Base-by-base conservation (phyloP, 106 monocot species). In the Acorus calamus region DNA sequence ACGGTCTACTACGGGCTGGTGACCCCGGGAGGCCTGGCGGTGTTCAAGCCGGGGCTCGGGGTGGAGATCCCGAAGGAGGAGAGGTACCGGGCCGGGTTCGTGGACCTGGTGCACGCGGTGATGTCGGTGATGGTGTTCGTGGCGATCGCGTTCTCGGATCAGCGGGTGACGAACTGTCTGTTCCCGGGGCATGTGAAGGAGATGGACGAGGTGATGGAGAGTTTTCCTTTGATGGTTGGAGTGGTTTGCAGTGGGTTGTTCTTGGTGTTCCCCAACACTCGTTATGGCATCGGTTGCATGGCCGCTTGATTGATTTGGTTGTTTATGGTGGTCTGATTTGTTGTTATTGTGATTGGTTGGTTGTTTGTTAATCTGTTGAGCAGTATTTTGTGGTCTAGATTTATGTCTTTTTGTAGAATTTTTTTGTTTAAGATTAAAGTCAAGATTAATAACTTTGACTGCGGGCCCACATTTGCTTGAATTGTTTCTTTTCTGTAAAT, bases 171-270 rank as follows among this genome's bases (percentile, higher is more conserved):
- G 1, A 83, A 87, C 54, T 96, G 94, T 71, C 51, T 96, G 11
- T 74, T 89, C 49, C 87, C 94, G 0, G 87, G 77, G 4, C 75
- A 83, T 42, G 64, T 53, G 60, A 80, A 84, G 70, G 94, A 84
- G 78, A 84, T 87, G 90, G 84, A 90, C 47, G 80, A 96, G 84
- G 73, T 90, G 53, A 87, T 96, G 94, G 90, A 96, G 82, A 96
- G 82, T 53, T 87, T 96, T 54, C 94, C 94, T 2, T 55, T 96
- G 44, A 85, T 96, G 90, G 96, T 96, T 0, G 87, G 90, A 8
- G 87, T 74, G 7, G 78, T 87, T 8, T 96, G 94, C 68, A 90
- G 94, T 66, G 78, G 69, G 14, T 73, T 96, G 62, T 90, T 90
- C 76, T 84, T 94, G 47, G 79, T 94, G 55, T 94, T 84, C 63